Conservation (phyloP, 495 filamentous ascomycete species). For the Hamigera avellanea region DNA sequence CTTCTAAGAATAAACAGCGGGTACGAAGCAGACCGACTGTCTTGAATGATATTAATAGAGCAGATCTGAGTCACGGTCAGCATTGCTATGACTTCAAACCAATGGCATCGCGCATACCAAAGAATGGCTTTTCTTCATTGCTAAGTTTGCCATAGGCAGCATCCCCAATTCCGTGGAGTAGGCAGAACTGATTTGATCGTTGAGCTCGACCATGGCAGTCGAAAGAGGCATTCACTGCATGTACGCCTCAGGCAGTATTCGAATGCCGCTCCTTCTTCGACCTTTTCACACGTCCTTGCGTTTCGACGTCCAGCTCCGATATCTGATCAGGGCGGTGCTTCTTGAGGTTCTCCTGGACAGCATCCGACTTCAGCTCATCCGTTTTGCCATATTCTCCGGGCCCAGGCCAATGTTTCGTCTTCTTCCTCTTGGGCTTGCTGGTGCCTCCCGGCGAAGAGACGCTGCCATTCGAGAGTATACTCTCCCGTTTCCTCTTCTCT, state of each 20-base stretch:
- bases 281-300: not conserved
- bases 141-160: too few relatives aligned
- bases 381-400: not conserved
- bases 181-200: too few relatives aligned
- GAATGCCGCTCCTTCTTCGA: not conserved
- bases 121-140: too few relatives aligned
- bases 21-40: too few relatives aligned
- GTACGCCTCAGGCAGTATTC: not conserved
- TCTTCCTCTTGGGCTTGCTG: slow-evolving; percentile 16
- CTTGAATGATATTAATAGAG: too few relatives aligned
- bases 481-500: slow-evolving; percentile 27
- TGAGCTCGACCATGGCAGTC: too few relatives aligned
- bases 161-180: too few relatives aligned
- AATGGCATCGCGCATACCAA: too few relatives aligned
- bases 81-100: too few relatives aligned
- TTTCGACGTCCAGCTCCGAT: not conserved
- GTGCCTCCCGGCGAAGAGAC: slow-evolving; percentile 5
- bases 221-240: too few relatives aligned
- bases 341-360: not conserved
- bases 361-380: not conserved
- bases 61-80: too few relatives aligned
- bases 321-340: not conserved
- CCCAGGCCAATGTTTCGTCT: not conserved
- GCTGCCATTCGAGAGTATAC: slow-evolving; percentile 21
- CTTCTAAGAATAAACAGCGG: too few relatives aligned